Conservation (phyloP, 495 filamentous ascomycete species). For the Parmelia sp. region DNA sequence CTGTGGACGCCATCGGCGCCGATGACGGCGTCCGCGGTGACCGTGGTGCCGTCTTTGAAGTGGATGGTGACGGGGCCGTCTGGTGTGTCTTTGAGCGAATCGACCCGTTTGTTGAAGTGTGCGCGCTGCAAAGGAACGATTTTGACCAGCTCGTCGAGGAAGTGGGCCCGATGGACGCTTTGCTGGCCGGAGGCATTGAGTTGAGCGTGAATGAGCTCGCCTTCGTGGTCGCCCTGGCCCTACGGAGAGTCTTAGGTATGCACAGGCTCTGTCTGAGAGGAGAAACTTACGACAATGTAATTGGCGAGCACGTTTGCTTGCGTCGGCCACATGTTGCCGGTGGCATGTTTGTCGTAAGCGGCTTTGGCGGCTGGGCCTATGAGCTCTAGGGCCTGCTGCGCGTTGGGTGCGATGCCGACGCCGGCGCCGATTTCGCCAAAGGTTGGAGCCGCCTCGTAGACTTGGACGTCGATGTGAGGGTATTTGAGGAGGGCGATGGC, state of each 20-base stretch:
- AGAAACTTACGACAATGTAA: slow-evolving; percentile 13
- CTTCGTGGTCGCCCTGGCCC: slow-evolving; percentile 14
- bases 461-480: slow-evolving; percentile 33
- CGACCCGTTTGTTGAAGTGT: slow-evolving; percentile 43
- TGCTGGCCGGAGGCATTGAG: slow-evolving; percentile 26
- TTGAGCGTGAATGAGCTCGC: slow-evolving; percentile 11
- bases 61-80: slow-evolving; percentile 31
- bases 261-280: too few species aligned
- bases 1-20: slow-evolving; percentile 47
- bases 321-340: slow-evolving; percentile 36
- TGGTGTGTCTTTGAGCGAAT: slow-evolving; percentile 9
- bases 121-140: slow-evolving; percentile 37
- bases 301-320: slow-evolving; percentile 17
- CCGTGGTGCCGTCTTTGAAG: slow-evolving; percentile 25
- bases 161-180: slow-evolving; percentile 45
- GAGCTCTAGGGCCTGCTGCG: slow-evolving; percentile 23
- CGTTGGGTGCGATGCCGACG: slow-evolving; percentile 27
- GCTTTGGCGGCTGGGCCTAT: slow-evolving; percentile 25
- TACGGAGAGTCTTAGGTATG: not conserved
- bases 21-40: slow-evolving; percentile 31
- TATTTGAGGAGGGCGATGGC: slow-evolving; percentile 30
- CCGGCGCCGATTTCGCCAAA: slow-evolving; percentile 41
- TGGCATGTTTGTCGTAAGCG: slow-evolving; percentile 36
- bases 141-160: slow-evolving; percentile 45
- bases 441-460: slow-evolving; percentile 44